Evolutionary conservation across 2,329 filamentous ascomycete genomes (phyloP).

Genomic region (Verticillium tricorpus): DNA sequence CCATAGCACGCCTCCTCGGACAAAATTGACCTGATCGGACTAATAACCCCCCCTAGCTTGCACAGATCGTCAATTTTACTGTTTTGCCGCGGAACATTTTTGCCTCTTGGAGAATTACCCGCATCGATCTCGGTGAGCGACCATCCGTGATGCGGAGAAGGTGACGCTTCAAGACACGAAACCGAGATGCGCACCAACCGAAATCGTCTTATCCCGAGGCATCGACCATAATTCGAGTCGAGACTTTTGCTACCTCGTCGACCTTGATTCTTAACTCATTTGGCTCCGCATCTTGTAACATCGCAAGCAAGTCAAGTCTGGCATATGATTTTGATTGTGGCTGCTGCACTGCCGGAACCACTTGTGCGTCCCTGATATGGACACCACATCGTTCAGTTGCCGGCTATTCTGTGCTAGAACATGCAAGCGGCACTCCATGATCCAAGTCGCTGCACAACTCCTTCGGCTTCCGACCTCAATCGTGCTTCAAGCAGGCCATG

Average conservation of each 20-base stretch:
- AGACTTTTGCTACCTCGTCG: not conserved
- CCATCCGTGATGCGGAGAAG: not conserved
- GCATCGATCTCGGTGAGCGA: not conserved
- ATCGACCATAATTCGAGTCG: not conserved
- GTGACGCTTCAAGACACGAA: not conserved
- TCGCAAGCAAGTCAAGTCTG: too few relatives aligned
- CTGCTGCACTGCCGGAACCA: too few relatives aligned
- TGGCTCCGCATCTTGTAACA: too few relatives aligned
- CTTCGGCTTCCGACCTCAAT: too few relatives aligned
- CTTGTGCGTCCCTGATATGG: too few relatives aligned
- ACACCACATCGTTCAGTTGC: too few relatives aligned
- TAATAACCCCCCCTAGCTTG: not conserved
- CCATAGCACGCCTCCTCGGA: not conserved
- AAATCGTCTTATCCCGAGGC: not conserved
- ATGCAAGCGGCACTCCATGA: too few relatives aligned
- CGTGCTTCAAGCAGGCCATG: too few relatives aligned
- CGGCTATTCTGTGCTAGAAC: too few relatives aligned
- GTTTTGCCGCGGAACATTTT: not conserved
- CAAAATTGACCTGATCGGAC: not conserved
- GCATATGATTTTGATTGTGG: too few relatives aligned
- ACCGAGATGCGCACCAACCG: not conserved
- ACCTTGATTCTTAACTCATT: too few relatives aligned
- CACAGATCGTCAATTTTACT: not conserved
- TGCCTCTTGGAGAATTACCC: not conserved
- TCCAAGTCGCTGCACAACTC: too few relatives aligned